These are phyloP conservation scores for Trichoderma cornu-damae DNA, from an alignment of 2,329 filamentous ascomycete genomes.

Conservation along the genomic window DNA sequence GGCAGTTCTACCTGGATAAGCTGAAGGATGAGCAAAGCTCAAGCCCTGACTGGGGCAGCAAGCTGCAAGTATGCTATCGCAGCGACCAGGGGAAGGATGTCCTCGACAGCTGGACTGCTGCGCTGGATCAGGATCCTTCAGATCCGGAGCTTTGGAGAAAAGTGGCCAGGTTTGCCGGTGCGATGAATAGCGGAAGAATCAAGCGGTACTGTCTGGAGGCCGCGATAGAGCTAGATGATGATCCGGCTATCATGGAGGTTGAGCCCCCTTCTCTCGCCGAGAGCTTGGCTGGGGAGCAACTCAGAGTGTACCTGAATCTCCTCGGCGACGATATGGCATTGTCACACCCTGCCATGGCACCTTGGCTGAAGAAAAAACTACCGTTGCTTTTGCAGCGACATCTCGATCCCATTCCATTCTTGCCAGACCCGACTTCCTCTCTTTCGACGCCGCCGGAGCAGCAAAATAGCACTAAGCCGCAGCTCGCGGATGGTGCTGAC, in stretches of 20 bases:
- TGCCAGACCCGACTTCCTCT: slow-evolving; percentile 48
- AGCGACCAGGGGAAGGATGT: slow-evolving; percentile 40
- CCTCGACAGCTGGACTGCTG: slow-evolving; percentile 52
- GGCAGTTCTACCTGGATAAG: slow-evolving; percentile 79
- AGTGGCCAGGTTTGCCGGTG: slow-evolving; percentile 53
- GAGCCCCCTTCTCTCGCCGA: slow-evolving; percentile 60
- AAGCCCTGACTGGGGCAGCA: slow-evolving; percentile 48
- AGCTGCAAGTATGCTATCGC: slow-evolving; percentile 27
- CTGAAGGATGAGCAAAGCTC: slow-evolving; percentile 33
- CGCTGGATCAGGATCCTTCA: slow-evolving; percentile 60
- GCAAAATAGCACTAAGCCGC: not conserved
- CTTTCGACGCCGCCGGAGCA: slow-evolving; percentile 32
- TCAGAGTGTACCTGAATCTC: slow-evolving; percentile 51
- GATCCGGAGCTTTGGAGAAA: slow-evolving; percentile 63
- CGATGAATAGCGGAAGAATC: slow-evolving; percentile 52
- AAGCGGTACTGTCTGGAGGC: slow-evolving; percentile 60
- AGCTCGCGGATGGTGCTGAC: not conserved
- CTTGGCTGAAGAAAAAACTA: slow-evolving; percentile 50
- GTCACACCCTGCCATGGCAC: slow-evolving; percentile 56
- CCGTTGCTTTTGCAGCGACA: slow-evolving; percentile 47
- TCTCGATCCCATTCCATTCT: slow-evolving; percentile 58
- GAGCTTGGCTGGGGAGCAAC: slow-evolving; percentile 56
- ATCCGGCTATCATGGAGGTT: slow-evolving; percentile 57
- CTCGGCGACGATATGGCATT: slow-evolving; percentile 53
- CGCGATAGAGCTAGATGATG: slow-evolving; percentile 62